Evolutionary conservation across 2,329 filamentous ascomycete species (phyloP).

Genomic region (Hypoxylon sp.): DNA sequence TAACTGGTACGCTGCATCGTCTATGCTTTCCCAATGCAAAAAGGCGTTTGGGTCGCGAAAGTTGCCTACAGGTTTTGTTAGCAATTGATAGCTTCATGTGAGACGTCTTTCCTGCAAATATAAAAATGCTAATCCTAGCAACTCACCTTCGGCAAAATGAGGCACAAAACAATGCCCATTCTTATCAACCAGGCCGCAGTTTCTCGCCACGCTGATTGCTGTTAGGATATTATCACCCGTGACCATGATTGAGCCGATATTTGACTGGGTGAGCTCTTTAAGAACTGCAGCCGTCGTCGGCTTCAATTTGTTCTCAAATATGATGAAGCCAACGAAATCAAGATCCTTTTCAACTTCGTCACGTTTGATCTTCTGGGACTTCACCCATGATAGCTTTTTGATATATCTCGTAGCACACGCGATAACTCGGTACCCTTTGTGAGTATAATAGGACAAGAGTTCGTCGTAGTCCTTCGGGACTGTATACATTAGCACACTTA

Average conservation of each 20-base stretch:
- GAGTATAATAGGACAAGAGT: conserved; percentile 89
- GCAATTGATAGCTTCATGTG: conserved; percentile 9
- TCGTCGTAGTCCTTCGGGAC: conserved; percentile 93
- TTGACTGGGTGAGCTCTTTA: conserved; percentile 83
- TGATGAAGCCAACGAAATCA: conserved; percentile 94
- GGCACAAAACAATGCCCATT: conserved; percentile 93
- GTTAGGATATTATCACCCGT: conserved; percentile 98
- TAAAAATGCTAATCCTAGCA: not conserved
- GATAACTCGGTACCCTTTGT: conserved; percentile 96
- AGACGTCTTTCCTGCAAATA: not conserved
- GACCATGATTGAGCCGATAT: conserved; percentile 94
- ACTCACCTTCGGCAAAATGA: conserved; percentile 81
- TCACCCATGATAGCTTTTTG: conserved; percentile 90
- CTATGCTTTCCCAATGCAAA: conserved; percentile 94
- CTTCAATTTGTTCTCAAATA: conserved; percentile 99
- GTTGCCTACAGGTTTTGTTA: conserved; percentile 66
- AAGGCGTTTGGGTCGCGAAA: conserved; percentile 79
- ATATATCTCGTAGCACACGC: conserved; percentile 93
- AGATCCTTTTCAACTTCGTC: conserved; percentile 86
- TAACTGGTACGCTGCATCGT: conserved; percentile 82
- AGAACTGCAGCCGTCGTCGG: conserved; percentile 86
- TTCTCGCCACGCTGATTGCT: conserved; percentile 93
- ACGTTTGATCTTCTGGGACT: conserved; percentile 93
- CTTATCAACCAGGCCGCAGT: conserved; percentile 86
- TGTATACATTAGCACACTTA: conserved; percentile 51